Evolutionary conservation across 2,329 filamentous ascomycete genomes (phyloP).

Genomic region (Aspergillus pseudoglaucus): DNA sequence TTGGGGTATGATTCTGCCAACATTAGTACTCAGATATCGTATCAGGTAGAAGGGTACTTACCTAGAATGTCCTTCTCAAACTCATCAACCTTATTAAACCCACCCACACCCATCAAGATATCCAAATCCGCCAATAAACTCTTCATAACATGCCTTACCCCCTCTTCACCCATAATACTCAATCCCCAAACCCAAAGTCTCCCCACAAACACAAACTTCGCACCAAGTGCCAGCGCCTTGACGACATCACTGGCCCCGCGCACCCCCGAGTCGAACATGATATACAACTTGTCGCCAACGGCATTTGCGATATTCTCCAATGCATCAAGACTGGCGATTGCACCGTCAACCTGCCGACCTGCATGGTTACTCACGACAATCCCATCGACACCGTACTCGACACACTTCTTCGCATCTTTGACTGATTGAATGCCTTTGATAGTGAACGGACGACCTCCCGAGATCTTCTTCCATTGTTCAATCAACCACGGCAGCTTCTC

Average conservation of each 20-base stretch:
- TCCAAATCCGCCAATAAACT: conserved; percentile 57
- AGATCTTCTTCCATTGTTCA: conserved; percentile 49
- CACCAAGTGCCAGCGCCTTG: conserved; percentile 56
- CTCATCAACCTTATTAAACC: conserved; percentile 48
- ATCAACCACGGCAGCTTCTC: conserved; percentile 61
- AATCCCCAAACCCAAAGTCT: conserved; percentile 56
- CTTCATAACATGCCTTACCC: conserved; percentile 57
- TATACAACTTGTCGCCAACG: conserved; percentile 45
- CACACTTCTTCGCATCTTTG: conserved; percentile 55
- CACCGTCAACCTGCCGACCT: conserved; percentile 58
- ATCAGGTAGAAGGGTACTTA: conserved; percentile 9
- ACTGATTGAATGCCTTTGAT: conserved; percentile 67
- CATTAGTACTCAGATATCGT: background rate
- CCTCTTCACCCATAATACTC: conserved; percentile 54
- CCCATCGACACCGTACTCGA: conserved; percentile 57
- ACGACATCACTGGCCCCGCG: conserved; percentile 52
- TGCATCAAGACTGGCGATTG: conserved; percentile 53
- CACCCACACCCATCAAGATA: conserved; percentile 55
- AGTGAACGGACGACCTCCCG: conserved; percentile 51
- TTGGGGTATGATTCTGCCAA: conserved; percentile 38
- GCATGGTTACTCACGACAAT: conserved; percentile 68
- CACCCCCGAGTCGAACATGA: conserved; percentile 58
- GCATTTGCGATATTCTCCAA: conserved; percentile 53
- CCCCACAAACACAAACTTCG: conserved; percentile 57
- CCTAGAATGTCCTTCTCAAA: conserved; percentile 41